A percentile compares a stretch with the other conserved stretches of the same genome.
Conservation (phyloP, 805 yeast species). For the Ogataea nitratoaversa region DNA sequence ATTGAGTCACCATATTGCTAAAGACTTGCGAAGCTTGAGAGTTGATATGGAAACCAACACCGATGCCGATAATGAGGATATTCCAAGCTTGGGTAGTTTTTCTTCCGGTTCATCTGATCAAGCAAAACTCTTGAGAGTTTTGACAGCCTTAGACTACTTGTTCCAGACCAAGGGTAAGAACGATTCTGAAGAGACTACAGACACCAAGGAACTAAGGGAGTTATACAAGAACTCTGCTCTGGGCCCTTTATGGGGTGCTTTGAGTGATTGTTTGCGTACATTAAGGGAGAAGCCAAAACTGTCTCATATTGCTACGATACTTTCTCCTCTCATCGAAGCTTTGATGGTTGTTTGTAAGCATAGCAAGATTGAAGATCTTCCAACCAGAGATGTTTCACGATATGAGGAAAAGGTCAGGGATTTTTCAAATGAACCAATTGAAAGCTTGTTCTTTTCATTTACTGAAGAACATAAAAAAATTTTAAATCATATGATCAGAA, state of each 20-base stretch:
- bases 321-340: conserved; percentile 85
- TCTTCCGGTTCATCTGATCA: conserved; percentile 82
- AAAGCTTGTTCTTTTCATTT: conserved; percentile 74
- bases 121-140: conserved; percentile 76
- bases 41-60: conserved; percentile 36
- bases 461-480: conserved; percentile 86
- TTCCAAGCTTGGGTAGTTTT: conserved; percentile 52
- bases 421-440: conserved; percentile 70
- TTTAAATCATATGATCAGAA: conserved; percentile 85
- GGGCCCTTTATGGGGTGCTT: conserved; percentile 80
- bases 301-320: conserved; percentile 67
- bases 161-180: conserved; percentile 43
- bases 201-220: conserved; percentile 45
- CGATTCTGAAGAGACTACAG: conserved; percentile 28
- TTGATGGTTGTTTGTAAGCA: conserved; percentile 96
- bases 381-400: conserved; percentile 49
- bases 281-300: conserved; percentile 56
- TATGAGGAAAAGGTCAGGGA: conserved; percentile 64
- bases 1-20: conserved; percentile 51
- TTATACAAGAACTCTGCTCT: conserved; percentile 67
- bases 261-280: conserved; percentile 64
- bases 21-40: conserved; percentile 50
- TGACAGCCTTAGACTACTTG: conserved; percentile 84
- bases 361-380: conserved; percentile 57
- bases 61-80: conserved; percentile 43